A percentile compares a stretch with the other conserved stretches of the same genome.
Conservation (phyloP, 2,329 filamentous ascomycete species). For the Purpureocillium takamizusanense region DNA sequence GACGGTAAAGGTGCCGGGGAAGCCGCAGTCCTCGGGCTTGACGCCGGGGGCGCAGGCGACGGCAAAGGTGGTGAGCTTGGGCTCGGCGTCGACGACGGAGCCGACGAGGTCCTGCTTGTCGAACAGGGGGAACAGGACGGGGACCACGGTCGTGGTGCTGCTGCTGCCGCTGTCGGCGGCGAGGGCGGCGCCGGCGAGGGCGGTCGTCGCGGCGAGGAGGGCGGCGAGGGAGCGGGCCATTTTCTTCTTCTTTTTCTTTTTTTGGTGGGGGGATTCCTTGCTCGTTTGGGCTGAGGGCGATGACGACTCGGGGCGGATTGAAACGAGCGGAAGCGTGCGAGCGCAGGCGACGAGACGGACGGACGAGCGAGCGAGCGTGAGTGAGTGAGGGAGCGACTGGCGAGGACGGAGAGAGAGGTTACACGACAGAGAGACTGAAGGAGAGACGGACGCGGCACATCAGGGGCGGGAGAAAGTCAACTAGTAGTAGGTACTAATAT, state of each 20-base stretch:
- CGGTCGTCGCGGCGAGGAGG: constrained; percentile 16
- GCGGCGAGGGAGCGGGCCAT: constrained; percentile 17
- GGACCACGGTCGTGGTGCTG: constrained; percentile 15
- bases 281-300: too few relatives aligned
- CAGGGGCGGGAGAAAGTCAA: too few relatives aligned
- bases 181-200: constrained; percentile 10
- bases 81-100: constrained; percentile 19
- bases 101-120: constrained; percentile 15
- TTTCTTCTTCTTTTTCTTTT: too few relatives aligned
- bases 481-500: too few relatives aligned
- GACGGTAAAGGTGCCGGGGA: constrained; percentile 10
- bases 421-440: too few relatives aligned
- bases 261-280: too few relatives aligned
- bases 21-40: constrained; percentile 14
- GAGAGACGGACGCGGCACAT: too few relatives aligned
- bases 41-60: constrained; percentile 14
- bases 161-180: constrained; percentile 17
- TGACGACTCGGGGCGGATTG: constrained; percentile 1
- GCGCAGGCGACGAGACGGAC: too few relatives aligned
- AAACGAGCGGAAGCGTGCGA: too few relatives aligned
- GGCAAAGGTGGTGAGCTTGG: constrained; percentile 18
- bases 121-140: constrained; percentile 17
- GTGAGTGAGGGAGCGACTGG: too few relatives aligned
- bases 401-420: too few relatives aligned
- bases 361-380: too few relatives aligned